A percentile compares a stretch with the other conserved stretches of the same genome.
Conservation (phyloP, 2,329 filamentous ascomycete species). For the Hymenoscyphus repandus region DNA sequence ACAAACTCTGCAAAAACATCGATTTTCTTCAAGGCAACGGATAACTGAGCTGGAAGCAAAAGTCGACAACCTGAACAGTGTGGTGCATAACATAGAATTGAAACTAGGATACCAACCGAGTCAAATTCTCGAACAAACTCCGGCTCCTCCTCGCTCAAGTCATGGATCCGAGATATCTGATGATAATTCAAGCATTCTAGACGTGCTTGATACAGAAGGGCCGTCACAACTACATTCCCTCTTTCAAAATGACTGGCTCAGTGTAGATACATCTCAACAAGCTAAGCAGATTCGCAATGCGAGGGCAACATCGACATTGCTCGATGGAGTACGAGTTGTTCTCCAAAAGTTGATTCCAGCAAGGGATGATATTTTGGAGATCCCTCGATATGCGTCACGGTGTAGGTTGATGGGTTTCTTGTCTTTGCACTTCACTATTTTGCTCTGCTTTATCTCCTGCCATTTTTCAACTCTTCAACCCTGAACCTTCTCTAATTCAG, state of each 20-base stretch:
- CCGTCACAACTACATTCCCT: slow-evolving; percentile 29
- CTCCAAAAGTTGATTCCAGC: slow-evolving; percentile 24
- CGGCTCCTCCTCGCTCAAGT: neutral
- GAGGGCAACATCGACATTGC: slow-evolving; percentile 9
- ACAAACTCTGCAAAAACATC: slow-evolving; percentile 5
- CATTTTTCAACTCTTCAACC: too few relatives aligned
- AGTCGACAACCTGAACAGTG: slow-evolving; percentile 17
- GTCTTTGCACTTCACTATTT: too few relatives aligned
- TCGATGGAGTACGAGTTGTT: slow-evolving; percentile 10
- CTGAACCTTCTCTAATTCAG: too few relatives aligned
- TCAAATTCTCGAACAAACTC: slow-evolving; percentile 1
- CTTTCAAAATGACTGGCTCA: slow-evolving; percentile 30
- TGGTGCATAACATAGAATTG: slow-evolving; percentile 16
- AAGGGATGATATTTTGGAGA: slow-evolving; percentile 21
- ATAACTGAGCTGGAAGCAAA: slow-evolving; percentile 21
- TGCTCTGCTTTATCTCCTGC: too few relatives aligned
- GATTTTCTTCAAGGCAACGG: slow-evolving; percentile 19
- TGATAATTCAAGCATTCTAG: slow-evolving; percentile 10
- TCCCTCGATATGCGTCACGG: slow-evolving; percentile 20
- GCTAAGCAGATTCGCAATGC: slow-evolving; percentile 29
- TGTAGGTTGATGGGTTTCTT: too few relatives aligned
- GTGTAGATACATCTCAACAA: slow-evolving; percentile 18
- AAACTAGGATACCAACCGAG: slow-evolving; percentile 11
- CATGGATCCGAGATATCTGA: slow-evolving; percentile 12
- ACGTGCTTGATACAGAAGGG: slow-evolving; percentile 17